Evolutionary conservation across 805 yeast species (phyloP).

Genomic region (Cyberlindnera saturnus): DNA sequence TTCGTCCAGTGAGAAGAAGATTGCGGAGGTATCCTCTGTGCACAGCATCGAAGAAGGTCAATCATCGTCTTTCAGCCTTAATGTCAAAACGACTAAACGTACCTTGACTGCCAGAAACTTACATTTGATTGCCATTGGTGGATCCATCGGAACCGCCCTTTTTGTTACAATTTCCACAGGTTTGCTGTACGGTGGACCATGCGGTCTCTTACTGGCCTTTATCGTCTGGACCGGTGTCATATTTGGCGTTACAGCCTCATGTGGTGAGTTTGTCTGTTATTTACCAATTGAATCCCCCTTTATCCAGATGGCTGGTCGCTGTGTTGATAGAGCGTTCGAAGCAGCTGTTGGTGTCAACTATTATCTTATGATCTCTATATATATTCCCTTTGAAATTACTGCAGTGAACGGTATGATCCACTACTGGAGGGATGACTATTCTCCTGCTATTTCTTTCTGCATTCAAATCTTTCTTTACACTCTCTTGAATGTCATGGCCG

Average conservation of each 20-base stretch:
- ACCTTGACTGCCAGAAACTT: slow-evolving; percentile 47
- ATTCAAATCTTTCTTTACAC: slow-evolving; percentile 47
- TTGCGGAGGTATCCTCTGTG: neutral
- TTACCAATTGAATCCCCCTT: slow-evolving; percentile 62
- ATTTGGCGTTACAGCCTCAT: slow-evolving; percentile 45
- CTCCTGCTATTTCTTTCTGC: slow-evolving; percentile 58
- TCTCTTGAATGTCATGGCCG: slow-evolving; percentile 46
- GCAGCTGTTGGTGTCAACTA: slow-evolving; percentile 58
- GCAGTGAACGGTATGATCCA: slow-evolving; percentile 49
- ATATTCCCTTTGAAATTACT: slow-evolving; percentile 44
- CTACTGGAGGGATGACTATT: slow-evolving; percentile 60
- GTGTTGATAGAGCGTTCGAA: slow-evolving; percentile 54
- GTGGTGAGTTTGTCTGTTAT: slow-evolving; percentile 55
- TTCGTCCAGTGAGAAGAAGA: neutral
- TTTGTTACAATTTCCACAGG: slow-evolving; percentile 41
- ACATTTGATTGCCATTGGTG: slow-evolving; percentile 79
- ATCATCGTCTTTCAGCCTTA: neutral
- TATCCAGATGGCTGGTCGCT: slow-evolving; percentile 49
- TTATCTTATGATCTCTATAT: slow-evolving; percentile 45
- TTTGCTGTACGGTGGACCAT: slow-evolving; percentile 60
- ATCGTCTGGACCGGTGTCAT: slow-evolving; percentile 41
- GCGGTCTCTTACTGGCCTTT: slow-evolving; percentile 36
- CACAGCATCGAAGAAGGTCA: slow-evolving; percentile 2
- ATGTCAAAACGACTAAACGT: slow-evolving; percentile 23
- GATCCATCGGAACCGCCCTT: slow-evolving; percentile 79